Conservation (phyloP, 345 rosid species). For the Populus deltoides region DNA sequence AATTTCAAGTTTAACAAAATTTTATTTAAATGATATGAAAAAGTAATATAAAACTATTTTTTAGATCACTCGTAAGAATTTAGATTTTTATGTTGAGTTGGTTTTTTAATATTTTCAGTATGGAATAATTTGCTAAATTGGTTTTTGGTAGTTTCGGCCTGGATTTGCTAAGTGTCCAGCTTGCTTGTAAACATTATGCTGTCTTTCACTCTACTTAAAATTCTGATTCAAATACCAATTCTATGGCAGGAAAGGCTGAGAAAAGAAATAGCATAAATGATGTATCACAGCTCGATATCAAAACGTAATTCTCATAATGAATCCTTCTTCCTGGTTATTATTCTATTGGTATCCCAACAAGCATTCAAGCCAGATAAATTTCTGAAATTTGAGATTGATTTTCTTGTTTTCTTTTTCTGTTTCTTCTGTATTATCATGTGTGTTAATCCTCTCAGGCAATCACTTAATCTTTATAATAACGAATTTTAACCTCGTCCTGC, state of each 20-base stretch:
- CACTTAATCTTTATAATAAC: not conserved
- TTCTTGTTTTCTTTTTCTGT: not conserved
- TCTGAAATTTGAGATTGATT: not conserved
- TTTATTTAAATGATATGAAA: no score
- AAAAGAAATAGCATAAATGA: conserved; percentile 38
- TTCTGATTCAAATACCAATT: not conserved
- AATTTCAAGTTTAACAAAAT: no score
- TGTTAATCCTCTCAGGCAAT: not conserved
- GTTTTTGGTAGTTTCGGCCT: not conserved
- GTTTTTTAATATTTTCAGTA: not conserved
- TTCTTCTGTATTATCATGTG: not conserved
- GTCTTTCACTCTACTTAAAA: no score
- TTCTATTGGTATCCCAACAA: not conserved
- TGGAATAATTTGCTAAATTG: not conserved
- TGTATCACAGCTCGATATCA: conserved; percentile 44
- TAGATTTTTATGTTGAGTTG: no score
- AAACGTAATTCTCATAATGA: conserved; percentile 39
- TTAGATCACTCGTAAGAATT: rapidly evolving
- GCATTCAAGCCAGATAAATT: not conserved
- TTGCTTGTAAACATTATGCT: not conserved
- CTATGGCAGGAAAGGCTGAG: conserved; percentile 57
- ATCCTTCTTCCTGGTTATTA: not conserved
- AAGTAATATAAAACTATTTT: no score
- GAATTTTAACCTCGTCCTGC: conserved; percentile 19
- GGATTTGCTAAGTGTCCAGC: not conserved